phyloP scores from a whole-genome alignment of 2,329 filamentous ascomycete genomes.

The Metarhizium anisopliae region DNA sequence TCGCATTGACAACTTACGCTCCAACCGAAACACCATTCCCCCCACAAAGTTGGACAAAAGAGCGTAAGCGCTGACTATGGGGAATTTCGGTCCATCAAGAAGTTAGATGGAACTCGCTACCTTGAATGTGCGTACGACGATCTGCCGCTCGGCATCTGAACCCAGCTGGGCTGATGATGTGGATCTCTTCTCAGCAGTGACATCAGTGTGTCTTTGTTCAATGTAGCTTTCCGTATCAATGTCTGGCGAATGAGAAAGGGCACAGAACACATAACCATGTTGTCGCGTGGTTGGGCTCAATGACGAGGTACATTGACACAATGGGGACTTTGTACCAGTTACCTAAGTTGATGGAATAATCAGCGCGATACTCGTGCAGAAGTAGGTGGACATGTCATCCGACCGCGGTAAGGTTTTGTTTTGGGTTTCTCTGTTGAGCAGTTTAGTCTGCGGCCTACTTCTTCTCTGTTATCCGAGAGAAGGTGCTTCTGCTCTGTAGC shows the following conservation, averaged over 20 bases:
- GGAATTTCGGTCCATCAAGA: neutral
- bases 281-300: neutral
- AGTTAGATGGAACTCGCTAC: neutral
- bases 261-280: neutral
- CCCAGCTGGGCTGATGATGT: neutral
- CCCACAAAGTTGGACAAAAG: neutral
- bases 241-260: too few species aligned
- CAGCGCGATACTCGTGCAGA: neutral
- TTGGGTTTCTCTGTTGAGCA: neutral
- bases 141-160: too few species aligned
- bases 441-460: neutral
- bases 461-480: neutral
- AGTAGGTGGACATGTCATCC: neutral
- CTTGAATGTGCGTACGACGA: too few species aligned
- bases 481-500: neutral
- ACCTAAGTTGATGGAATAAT: neutral
- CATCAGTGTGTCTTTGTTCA: neutral
- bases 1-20: too few species aligned
- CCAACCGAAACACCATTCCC: too few species aligned
- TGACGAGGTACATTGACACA: neutral
- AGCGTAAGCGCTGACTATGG: neutral
- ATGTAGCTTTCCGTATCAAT: neutral
- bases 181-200: neutral
- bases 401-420: neutral
- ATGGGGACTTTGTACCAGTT: neutral